Percentiles rank a stretch among this genome's conserved stretches.
Evolutionary conservation across 1,139 yeast genomes (phyloP).

Genomic region (Debaryomycetaceae sp.): DNA sequence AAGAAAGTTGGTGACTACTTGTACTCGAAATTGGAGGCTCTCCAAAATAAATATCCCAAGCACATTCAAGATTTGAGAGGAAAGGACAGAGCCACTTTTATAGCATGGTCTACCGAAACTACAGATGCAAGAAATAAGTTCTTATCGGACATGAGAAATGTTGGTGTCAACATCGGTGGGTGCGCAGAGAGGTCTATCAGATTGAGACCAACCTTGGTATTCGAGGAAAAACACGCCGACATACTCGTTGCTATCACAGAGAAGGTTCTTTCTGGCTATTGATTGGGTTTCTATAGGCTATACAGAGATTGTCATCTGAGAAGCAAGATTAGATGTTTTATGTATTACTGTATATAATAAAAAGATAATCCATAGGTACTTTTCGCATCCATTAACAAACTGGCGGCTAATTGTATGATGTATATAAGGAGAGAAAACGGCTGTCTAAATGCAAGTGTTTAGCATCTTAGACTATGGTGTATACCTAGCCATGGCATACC

Average conservation of each 20-base stretch:
- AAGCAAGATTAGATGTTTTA: too few species aligned
- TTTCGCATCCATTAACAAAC: neutral
- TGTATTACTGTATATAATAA: too few species aligned
- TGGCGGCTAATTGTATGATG: neutral
- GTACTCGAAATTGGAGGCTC: slow-evolving; percentile 46
- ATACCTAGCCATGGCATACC: slow-evolving; percentile 6
- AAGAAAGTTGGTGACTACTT: slow-evolving; percentile 63
- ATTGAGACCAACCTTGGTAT: slow-evolving; percentile 72
- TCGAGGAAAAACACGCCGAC: slow-evolving; percentile 75
- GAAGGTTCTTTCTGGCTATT: slow-evolving; percentile 41
- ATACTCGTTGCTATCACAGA: slow-evolving; percentile 51
- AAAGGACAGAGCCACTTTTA: slow-evolving; percentile 68
- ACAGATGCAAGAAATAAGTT: slow-evolving; percentile 57
- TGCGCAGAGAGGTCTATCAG: slow-evolving; percentile 74
- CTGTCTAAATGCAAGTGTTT: slow-evolving; percentile 8
- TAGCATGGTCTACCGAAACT: slow-evolving; percentile 68
- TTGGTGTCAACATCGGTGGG: slow-evolving; percentile 77
- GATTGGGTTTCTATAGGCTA: slow-evolving; percentile 5
- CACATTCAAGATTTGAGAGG: slow-evolving; percentile 63
- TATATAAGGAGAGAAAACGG: too few species aligned
- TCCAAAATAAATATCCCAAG: slow-evolving; percentile 52
- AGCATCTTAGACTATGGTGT: slow-evolving; percentile 9
- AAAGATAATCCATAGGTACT: neutral
- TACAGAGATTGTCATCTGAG: too few species aligned
- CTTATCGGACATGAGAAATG: slow-evolving; percentile 50